Evolutionary conservation across 306 rosid species (phyloP).

Genomic region (Prunus mira): DNA sequence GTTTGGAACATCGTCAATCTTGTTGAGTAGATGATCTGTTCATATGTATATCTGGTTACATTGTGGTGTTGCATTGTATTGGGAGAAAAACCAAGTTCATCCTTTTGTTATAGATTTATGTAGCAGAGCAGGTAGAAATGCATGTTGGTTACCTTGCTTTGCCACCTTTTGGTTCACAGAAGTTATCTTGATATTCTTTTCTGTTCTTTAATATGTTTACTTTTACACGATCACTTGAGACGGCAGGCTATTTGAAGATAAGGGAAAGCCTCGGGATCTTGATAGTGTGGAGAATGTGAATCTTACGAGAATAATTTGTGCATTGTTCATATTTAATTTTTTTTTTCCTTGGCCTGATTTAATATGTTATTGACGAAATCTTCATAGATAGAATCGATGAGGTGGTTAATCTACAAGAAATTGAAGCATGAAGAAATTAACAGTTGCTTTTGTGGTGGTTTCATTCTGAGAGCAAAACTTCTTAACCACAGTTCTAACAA

Average conservation of each 20-base stretch:
- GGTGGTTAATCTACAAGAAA: neutral
- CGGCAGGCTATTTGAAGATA: no score
- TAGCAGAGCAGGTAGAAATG: no score
- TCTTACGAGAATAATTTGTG: no score
- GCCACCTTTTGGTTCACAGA: neutral
- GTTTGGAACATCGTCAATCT: neutral
- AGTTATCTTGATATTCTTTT: neutral
- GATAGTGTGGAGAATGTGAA: no score
- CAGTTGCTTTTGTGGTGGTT: no score
- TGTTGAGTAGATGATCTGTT: neutral
- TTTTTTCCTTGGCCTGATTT: no score
- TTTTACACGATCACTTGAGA: neutral
- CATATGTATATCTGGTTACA: neutral
- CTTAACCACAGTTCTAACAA: no score
- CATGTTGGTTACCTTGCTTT: neutral
- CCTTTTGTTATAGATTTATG: no score
- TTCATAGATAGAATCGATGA: neutral
- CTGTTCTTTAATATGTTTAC: neutral
- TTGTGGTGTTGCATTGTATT: slow-evolving; percentile 1
- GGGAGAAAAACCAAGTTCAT: neutral
- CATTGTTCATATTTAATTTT: no score
- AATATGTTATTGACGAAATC: no score
- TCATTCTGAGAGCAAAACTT: neutral
- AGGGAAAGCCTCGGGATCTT: no score
- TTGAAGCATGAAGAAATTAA: no score